Evolutionary conservation across 805 yeast species (phyloP).

Genomic region (Myxozyma udenii): DNA sequence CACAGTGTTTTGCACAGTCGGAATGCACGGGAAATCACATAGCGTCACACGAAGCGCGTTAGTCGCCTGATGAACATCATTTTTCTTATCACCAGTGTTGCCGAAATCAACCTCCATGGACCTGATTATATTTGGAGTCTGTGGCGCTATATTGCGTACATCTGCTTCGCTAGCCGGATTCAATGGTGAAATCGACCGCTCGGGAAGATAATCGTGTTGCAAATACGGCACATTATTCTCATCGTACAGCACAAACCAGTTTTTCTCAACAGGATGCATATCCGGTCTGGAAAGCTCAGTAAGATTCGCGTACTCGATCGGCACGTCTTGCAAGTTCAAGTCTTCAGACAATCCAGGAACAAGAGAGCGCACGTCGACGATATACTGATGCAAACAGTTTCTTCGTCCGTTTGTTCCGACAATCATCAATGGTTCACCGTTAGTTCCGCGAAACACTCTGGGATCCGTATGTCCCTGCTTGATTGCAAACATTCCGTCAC

Average conservation of each 20-base stretch:
- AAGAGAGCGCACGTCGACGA: slow-evolving; percentile 18
- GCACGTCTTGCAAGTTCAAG: slow-evolving; percentile 10
- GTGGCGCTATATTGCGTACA: neutral
- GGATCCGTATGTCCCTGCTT: slow-evolving; percentile 20
- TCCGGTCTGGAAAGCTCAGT: slow-evolving; percentile 18
- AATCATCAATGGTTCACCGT: slow-evolving; percentile 28
- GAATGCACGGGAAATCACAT: slow-evolving; percentile 26
- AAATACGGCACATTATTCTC: slow-evolving; percentile 3
- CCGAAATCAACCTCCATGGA: neutral
- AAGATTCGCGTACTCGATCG: slow-evolving; percentile 11
- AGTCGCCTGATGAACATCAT: slow-evolving; percentile 19
- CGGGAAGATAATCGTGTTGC: slow-evolving; percentile 12
- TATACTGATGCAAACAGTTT: slow-evolving; percentile 19
- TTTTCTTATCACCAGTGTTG: neutral
- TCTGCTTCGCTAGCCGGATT: neutral
- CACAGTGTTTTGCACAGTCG: slow-evolving; percentile 26
- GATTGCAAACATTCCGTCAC: neutral
- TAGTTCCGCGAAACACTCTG: slow-evolving; percentile 20
- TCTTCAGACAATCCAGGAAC: slow-evolving; percentile 15
- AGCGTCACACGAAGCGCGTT: slow-evolving; percentile 21
- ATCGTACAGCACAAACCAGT: slow-evolving; percentile 25
- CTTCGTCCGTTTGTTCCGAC: slow-evolving; percentile 25
- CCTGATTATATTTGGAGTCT: neutral
- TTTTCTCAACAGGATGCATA: slow-evolving; percentile 14
- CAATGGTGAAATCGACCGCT: slow-evolving; percentile 8